Base-by-base conservation (phyloP, 768 basidiomycete species). In the Mrakia gelida region DNA sequence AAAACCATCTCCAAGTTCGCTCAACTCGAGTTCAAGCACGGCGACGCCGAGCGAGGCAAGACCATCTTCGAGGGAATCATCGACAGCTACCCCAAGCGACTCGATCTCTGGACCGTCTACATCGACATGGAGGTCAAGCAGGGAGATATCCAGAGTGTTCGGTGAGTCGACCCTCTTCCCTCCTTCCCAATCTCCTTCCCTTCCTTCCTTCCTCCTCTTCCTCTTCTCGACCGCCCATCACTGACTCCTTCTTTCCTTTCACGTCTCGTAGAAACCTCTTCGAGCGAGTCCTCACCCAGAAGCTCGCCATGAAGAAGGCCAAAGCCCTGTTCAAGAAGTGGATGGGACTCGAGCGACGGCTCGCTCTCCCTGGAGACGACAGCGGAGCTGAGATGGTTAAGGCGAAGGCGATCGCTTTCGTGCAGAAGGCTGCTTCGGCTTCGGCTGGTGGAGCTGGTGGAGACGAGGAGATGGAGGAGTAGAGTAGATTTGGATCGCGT, bases 241-340 rank as follows among this genome's bases (percentile, higher is more conserved):
- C 65, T 38, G 32, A 67, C 65, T 3, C 32, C 30, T 23, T 56
- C 49, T 38, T 71, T 61, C 54, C 28, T 16, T 71, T 52, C 9
- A 15, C 21, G n/a, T 10, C 23, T 18, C n/a, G 5, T 81, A 93
- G 95, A 79, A 92, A 90, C 78, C 83, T 98, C n/a, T 95, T 98
- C 81, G 90, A 91, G 77, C 91, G 96, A 23, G 89, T 94, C 15
- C 86, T 98, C 15, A 85, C 89, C 15, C 86, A 90, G 32, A 98
- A 97, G 83, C 91, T 97, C 88, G 96, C 94, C 18, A 92, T 90
- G 82, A 92, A 94, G 83, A 96, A 95, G 85, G 95, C 95, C 30
- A 98, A 97, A 93, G 95, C 82, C 41, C 91, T 98, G 85, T 98
- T 99, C 89, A 99, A 99, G 86, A 98, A 98, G 84, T 97, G 95